Conservation (phyloP, 2,329 filamentous ascomycete species). For the Penicillium thymicola region DNA sequence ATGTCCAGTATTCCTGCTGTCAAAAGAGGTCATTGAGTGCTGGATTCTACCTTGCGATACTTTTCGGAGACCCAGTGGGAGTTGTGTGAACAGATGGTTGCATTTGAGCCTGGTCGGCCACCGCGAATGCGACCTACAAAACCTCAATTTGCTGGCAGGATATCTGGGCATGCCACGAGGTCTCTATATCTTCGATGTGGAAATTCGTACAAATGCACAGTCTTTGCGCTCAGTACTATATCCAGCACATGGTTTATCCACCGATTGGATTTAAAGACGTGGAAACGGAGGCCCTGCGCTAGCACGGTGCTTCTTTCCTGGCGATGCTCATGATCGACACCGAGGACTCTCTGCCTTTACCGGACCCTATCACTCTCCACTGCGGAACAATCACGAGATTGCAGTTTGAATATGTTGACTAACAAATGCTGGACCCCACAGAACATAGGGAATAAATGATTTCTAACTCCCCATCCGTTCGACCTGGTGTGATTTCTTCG, state of each 20-base stretch:
- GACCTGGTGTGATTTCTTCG: conserved; percentile 24
- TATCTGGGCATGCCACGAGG: not conserved
- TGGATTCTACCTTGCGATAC: not conserved
- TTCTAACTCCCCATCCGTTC: conserved; percentile 19
- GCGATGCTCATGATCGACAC: not conserved
- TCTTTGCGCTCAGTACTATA: not conserved
- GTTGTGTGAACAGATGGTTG: not conserved
- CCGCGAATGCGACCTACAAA: conserved; percentile 8
- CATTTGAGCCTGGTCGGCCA: conserved; percentile 1
- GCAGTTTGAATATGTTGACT: conserved; percentile 7
- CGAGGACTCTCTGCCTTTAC: not conserved
- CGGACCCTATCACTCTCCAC: not conserved
- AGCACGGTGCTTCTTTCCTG: not conserved
- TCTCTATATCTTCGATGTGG: not conserved
- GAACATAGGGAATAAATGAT: conserved; percentile 27
- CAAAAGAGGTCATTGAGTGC: not conserved
- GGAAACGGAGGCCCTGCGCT: conserved; percentile 1
- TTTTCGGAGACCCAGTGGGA: not conserved
- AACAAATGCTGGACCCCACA: conserved; percentile 10
- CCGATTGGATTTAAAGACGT: conserved; percentile 3
- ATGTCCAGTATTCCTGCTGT: not conserved
- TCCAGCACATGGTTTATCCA: not conserved
- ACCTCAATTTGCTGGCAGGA: not conserved
- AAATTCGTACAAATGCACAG: not conserved
- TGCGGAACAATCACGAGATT: not conserved